Conservation (phyloP, 352 stramenopile species). For the Pythium aquatile region DNA sequence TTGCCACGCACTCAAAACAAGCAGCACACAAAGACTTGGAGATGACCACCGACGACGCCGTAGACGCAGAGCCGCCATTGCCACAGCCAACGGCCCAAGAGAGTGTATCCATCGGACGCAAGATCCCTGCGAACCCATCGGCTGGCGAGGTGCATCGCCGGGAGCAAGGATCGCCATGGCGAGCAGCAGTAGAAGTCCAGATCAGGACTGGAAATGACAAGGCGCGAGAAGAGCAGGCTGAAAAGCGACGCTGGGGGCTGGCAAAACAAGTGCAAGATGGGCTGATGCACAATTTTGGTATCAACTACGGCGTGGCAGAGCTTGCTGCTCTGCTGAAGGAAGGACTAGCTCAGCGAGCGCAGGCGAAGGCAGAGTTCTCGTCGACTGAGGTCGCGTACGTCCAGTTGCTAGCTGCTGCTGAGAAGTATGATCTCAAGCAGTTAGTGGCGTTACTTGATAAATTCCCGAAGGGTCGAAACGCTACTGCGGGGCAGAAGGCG, state of each 20-base stretch:
- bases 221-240: conserved; percentile 53
- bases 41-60: not conserved
- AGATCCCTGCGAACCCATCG: conserved; percentile 58
- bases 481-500: conserved; percentile 13
- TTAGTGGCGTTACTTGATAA: conserved; percentile 61
- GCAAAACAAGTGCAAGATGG: conserved; percentile 75
- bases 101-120: conserved; percentile 17
- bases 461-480: conserved; percentile 58
- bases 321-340: conserved; percentile 60
- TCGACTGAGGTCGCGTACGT: conserved; percentile 52
- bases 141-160: conserved; percentile 64
- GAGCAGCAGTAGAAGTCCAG: conserved; percentile 38
- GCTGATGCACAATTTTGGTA: conserved; percentile 61
- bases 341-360: conserved; percentile 41
- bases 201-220: conserved; percentile 41
- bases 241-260: conserved; percentile 70
- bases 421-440: conserved; percentile 81
- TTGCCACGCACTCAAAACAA: not conserved
- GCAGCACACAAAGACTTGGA: not conserved
- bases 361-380: conserved; percentile 30
- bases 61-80: not conserved
- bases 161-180: conserved; percentile 54
- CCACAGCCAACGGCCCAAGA: not conserved
- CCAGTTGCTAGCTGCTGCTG: conserved; percentile 59
- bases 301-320: conserved; percentile 72